Evolutionary conservation across 2,329 filamentous ascomycete species (phyloP).

Genomic region (Pseudohalonectria lignicola): DNA sequence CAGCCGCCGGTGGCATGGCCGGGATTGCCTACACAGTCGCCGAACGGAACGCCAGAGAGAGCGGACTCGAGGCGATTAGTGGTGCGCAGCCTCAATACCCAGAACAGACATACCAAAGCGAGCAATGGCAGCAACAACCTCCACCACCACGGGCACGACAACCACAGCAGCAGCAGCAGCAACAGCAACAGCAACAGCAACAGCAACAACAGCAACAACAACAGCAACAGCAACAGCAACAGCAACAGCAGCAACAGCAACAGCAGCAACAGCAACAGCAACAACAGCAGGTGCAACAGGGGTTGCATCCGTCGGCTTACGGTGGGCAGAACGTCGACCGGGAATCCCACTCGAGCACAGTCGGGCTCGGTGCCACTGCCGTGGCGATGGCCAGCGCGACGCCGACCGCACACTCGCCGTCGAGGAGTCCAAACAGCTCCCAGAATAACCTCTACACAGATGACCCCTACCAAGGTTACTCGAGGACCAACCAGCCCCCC

Average conservation of each 20-base stretch:
- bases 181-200: slow-evolving; percentile 7
- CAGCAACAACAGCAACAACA: slow-evolving; percentile 8
- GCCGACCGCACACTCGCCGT: slow-evolving; percentile 22
- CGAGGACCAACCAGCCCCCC: slow-evolving; percentile 32
- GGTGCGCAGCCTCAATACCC: slow-evolving; percentile 15
- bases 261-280: slow-evolving; percentile 8
- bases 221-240: slow-evolving; percentile 8
- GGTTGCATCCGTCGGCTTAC: slow-evolving; percentile 9
- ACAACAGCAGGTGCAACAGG: slow-evolving; percentile 7
- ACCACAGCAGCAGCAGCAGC: slow-evolving; percentile 10
- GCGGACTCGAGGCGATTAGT: slow-evolving; percentile 51
- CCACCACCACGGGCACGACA: slow-evolving; percentile 3
- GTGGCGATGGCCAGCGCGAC: slow-evolving; percentile 22
- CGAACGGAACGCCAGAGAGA: slow-evolving; percentile 52
- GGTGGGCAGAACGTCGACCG: slow-evolving; percentile 16
- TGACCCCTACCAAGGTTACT: slow-evolving; percentile 56
- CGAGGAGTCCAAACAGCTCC: slow-evolving; percentile 36
- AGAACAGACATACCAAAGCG: slow-evolving; percentile 14
- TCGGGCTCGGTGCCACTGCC: slow-evolving; percentile 23
- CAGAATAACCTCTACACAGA: slow-evolving; percentile 40
- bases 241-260: slow-evolving; percentile 8
- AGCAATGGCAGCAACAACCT: slow-evolving; percentile 8
- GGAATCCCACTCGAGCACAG: slow-evolving; percentile 31
- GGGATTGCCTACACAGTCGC: slow-evolving; percentile 58
- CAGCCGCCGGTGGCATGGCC: slow-evolving; percentile 54